Conservation (phyloP, 768 basidiomycete species). For the Tulasnella sp. region DNA sequence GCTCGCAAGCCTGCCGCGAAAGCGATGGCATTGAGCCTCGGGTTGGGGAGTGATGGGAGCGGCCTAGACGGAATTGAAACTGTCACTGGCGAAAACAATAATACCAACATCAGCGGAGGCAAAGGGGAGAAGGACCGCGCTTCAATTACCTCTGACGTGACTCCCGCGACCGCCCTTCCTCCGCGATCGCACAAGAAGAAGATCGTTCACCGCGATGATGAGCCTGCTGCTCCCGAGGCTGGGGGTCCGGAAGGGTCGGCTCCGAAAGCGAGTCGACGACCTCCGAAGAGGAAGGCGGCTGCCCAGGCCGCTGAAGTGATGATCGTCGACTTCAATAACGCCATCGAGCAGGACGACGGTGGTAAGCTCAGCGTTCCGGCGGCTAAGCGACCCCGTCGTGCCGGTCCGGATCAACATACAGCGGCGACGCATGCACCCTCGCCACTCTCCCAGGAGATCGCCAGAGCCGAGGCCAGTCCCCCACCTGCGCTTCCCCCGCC, state of each 20-base stretch:
- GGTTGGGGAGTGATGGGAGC: constrained; percentile 10
- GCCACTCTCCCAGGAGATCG: constrained; percentile 5
- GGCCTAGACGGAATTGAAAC: constrained; percentile 3
- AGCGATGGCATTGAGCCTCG: constrained; percentile 8
- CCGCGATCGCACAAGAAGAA: neutral
- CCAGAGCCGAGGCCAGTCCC: neutral
- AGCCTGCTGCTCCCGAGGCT: neutral
- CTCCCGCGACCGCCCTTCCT: neutral
- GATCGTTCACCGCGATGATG: neutral
- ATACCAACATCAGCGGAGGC: constrained; percentile 1
- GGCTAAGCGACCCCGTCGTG: constrained; percentile 4
- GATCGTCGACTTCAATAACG: neutral
- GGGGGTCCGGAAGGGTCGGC: neutral
- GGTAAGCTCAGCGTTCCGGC: neutral
- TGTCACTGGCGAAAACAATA: neutral
- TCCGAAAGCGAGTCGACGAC: neutral
- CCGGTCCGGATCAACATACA: neutral
- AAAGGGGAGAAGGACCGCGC: neutral
- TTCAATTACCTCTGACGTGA: neutral
- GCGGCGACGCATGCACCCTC: constrained; percentile 4
- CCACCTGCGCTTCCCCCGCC: neutral
- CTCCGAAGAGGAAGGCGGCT: constrained; percentile 9
- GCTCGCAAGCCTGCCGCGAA: constrained; percentile 12
- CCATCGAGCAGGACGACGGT: neutral
- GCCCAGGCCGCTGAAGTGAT: neutral